phyloP scores from a whole-genome alignment of 2,329 filamentous ascomycete species.

The Didymella sp. region DNA sequence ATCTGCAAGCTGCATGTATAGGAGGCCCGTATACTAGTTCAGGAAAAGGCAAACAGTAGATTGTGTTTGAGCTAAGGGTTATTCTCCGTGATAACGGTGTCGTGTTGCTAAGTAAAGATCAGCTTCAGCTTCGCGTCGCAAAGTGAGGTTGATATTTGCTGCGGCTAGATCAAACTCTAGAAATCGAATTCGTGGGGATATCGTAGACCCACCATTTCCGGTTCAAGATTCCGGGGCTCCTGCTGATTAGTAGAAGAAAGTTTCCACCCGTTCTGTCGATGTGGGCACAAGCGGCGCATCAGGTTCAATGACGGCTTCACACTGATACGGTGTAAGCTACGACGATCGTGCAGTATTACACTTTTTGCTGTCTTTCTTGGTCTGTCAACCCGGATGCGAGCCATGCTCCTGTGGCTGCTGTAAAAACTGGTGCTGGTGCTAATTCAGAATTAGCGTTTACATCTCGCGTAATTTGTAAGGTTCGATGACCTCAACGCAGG shows the following conservation, averaged over 20 bases:
- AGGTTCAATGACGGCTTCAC: background rate
- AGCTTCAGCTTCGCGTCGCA: background rate
- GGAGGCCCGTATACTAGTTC: background rate
- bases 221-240: constrained; percentile 5
- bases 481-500: constrained; percentile 7
- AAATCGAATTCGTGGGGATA: constrained; percentile 4
- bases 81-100: constrained; percentile 9
- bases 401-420: constrained; percentile 8
- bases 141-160: constrained; percentile 1
- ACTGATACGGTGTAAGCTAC: background rate
- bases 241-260: constrained; percentile 1
- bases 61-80: background rate
- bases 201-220: constrained; percentile 9
- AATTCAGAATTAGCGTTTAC: constrained; percentile 16
- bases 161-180: constrained; percentile 5
- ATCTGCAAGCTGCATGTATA: constrained; percentile 8
- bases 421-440: background rate
- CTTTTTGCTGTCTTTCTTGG: background rate
- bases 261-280: constrained; percentile 12
- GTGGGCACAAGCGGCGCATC: constrained; percentile 8
- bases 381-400: background rate
- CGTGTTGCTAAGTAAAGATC: background rate
- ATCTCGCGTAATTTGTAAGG: constrained; percentile 4
- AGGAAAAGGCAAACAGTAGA: background rate
- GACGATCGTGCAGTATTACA: constrained; percentile 9